A percentile compares a stretch with the other conserved stretches of the same genome.
Evolutionary conservation across 768 basidiomycete species (phyloP).

Genomic region (Neoboletus subvelutipes): DNA sequence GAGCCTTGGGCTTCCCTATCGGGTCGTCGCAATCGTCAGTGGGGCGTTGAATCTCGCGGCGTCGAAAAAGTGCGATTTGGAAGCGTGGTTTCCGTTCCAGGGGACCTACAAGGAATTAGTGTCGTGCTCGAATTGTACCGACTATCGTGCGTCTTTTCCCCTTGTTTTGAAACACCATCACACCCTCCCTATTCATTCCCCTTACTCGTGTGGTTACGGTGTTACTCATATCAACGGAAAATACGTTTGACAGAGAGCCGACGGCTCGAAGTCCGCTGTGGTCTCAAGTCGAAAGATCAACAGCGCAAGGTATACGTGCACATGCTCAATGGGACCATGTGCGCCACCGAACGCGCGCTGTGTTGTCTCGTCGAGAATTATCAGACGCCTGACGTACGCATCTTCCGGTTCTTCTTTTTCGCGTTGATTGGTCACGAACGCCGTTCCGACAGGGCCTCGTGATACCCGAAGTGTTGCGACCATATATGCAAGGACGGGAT

Average conservation of each 20-base stretch:
- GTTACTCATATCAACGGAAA: background rate
- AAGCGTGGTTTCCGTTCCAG: conserved; percentile 99
- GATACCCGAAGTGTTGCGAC: conserved; percentile 86
- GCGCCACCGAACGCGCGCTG: conserved; percentile 93
- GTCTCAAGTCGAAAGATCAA: conserved; percentile 88
- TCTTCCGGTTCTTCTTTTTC: background rate
- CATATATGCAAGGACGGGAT: conserved; percentile 96
- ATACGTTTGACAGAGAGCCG: conserved; percentile 66
- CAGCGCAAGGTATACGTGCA: conserved; percentile 93
- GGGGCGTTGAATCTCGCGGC: conserved; percentile 97
- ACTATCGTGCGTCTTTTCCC: conserved; percentile 77
- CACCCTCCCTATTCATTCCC: background rate
- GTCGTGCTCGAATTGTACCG: conserved; percentile 97
- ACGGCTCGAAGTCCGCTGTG: conserved; percentile 90
- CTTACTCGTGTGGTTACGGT: background rate
- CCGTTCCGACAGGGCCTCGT: conserved; percentile 66
- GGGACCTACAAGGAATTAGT: conserved; percentile 95
- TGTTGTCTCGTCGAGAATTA: conserved; percentile 99
- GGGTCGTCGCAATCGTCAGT: conserved; percentile 91
- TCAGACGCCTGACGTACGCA: conserved; percentile 85
- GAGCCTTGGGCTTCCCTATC: conserved; percentile 89
- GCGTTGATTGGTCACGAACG: background rate
- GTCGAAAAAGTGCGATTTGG: conserved; percentile 94
- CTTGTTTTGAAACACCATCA: background rate
- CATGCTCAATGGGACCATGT: conserved; percentile 98